Evolutionary conservation across 1,284 basidiomycete genomes (phyloP).

Genomic region (Austroboletus novae-zelandiae): DNA sequence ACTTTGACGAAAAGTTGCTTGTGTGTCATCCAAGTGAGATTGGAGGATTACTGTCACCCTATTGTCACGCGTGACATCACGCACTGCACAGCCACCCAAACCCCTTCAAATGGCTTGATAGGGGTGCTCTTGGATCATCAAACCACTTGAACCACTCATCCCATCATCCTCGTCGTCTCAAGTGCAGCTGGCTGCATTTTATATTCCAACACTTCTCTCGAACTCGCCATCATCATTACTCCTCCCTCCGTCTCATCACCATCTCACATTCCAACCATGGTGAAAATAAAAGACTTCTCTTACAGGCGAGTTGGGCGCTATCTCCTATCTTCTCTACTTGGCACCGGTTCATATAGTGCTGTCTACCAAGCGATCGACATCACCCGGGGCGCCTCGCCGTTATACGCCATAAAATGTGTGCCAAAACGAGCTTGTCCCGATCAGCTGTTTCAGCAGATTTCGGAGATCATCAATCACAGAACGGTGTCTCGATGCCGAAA

Average conservation of each 20-base stretch:
- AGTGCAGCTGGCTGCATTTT: too few relatives aligned
- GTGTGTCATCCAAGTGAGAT: too few relatives aligned
- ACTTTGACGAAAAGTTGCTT: too few relatives aligned
- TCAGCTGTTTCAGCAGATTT: slow-evolving; percentile 51
- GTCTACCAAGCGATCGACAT: slow-evolving; percentile 16
- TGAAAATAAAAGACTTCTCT: slow-evolving; percentile 7
- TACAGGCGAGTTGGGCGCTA: slow-evolving; percentile 13
- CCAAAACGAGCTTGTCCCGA: slow-evolving; percentile 44
- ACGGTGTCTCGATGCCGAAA: slow-evolving; percentile 48
- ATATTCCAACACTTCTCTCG: not conserved
- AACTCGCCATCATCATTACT: not conserved
- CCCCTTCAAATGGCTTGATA: too few relatives aligned
- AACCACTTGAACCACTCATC: too few relatives aligned
- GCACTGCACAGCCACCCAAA: too few relatives aligned
- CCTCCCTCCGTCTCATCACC: not conserved
- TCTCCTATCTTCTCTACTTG: slow-evolving; percentile 6
- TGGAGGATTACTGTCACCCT: too few relatives aligned
- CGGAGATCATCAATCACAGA: slow-evolving; percentile 58
- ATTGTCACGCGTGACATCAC: too few relatives aligned
- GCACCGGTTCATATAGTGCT: slow-evolving; percentile 8
- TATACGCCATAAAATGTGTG: slow-evolving; percentile 74
- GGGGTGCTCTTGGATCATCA: too few relatives aligned
- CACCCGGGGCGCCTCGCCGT: not conserved
- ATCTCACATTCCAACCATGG: not conserved
- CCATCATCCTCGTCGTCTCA: too few relatives aligned